Conservation (phyloP, 1,139 yeast species). For the Candida smagusa region DNA sequence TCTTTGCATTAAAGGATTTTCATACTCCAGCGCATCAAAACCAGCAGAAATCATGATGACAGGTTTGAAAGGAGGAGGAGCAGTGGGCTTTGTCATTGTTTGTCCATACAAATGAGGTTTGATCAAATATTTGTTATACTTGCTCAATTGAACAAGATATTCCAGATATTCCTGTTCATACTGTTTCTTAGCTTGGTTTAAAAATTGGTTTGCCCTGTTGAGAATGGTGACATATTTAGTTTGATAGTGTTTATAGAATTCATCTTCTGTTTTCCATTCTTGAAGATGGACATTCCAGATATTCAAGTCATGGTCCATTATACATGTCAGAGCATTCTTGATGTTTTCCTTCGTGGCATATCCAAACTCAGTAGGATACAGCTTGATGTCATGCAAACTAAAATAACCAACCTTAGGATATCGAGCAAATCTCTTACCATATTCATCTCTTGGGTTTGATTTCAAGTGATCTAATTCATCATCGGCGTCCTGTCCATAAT, state of each 20-base stretch:
- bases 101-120: conserved; percentile 28
- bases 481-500: conserved; percentile 45
- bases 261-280: conserved; percentile 59
- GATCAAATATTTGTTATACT: conserved; percentile 26
- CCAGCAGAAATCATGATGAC: conserved; percentile 78
- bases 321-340: conserved; percentile 75
- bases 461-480: conserved; percentile 33
- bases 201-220: conserved; percentile 66
- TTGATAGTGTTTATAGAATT: conserved; percentile 63
- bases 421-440: conserved; percentile 51
- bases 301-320: conserved; percentile 74
- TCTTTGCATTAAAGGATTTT: conserved; percentile 79
- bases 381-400: conserved; percentile 80
- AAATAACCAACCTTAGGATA: conserved; percentile 77
- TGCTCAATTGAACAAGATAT: conserved; percentile 26
- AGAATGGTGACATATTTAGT: conserved; percentile 61
- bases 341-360: conserved; percentile 71
- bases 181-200: conserved; percentile 47
- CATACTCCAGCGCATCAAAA: conserved; percentile 85
- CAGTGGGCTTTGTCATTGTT: conserved; percentile 25
- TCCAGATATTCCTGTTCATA: conserved; percentile 38
- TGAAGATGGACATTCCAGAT: conserved; percentile 86
- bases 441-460: conserved; percentile 43
- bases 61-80: conserved; percentile 62
- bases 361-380: conserved; percentile 82